Percentiles rank a stretch among this genome's conserved stretches.
These are phyloP conservation scores for Mediolabrus comicus DNA, from an alignment of 108 stramenopile genomes.

Conservation along the genomic window DNA sequence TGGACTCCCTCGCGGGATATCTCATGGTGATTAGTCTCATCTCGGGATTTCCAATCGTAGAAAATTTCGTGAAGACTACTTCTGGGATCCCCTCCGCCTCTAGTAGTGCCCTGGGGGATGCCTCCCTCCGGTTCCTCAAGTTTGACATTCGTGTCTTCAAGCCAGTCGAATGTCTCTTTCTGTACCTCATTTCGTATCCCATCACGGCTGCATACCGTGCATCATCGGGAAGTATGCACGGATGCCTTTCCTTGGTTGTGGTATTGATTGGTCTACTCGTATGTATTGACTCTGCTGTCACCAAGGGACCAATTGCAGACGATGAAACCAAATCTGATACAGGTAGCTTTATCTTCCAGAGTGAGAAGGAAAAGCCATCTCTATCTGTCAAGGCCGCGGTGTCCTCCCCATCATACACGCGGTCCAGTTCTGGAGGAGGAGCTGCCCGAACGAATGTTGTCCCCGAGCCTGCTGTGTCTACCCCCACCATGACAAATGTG, in stretches of 20 bases:
- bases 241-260: background rate
- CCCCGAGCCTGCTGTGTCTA: background rate
- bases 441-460: background rate
- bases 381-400: background rate
- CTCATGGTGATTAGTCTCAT: background rate
- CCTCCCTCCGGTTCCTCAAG: background rate
- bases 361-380: background rate
- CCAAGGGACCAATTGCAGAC: background rate
- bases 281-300: background rate
- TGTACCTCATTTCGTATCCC: conserved; percentile 10
- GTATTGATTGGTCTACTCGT: background rate
- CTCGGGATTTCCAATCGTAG: conserved; percentile 2
- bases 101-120: background rate
- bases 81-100: background rate
- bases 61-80: background rate
- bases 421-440: too few relatives aligned
- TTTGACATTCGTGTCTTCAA: background rate
- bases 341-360: background rate
- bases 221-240: background rate
- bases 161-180: conserved; percentile 11
- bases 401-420: background rate
- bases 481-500: background rate
- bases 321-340: background rate
- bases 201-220: conserved; percentile 7
- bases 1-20: conserved; percentile 12